Base-by-base conservation (phyloP, 2,329 filamentous ascomycete species). In the Aspergillus sclerotialis region DNA sequence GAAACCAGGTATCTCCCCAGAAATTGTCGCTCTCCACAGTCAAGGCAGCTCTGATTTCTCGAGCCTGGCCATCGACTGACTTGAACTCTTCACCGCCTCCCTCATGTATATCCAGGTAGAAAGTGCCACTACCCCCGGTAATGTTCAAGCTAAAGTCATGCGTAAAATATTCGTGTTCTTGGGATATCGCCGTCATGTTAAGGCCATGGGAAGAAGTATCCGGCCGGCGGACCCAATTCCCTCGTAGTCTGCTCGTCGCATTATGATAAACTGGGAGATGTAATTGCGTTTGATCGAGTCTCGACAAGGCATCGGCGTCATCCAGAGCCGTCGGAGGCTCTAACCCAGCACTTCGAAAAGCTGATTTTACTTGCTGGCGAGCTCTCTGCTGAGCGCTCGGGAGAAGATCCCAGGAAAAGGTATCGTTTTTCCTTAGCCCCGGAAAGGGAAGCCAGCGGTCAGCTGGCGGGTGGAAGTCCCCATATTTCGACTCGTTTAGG, bases 381-480 rank as follows among this genome's bases (percentile, higher is more conserved):
- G 80, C 84, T 44, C 75, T 74, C 39, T 79, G 64, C 53, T 76
- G 78, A 38, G 89, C 86, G 1, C 68, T 63, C 0, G 68, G 67
- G 14, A 95, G 66, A 37, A 87, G 71, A 21, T 80, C 74, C 89
- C 89, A 95, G 2, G 77, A 81, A 58, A 84, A 86, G 4, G 75
- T 78, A 61, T 94, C 84, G 13, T 78, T 73, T 30, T 77, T 66
- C 31, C 83, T 75, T 41, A 93, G 80, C 1, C 90, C 90, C 2
- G 84, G 84, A 33, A 94, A 66, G 48, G 87, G 86, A 39, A 88
- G 62, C 70, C 67, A 75, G 43, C 56, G 65, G 39, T 66, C 54
- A 7, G 61, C 52, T 18, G 40, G 41, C 13, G 65, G 56, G 49
- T 69, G 58, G 25, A 78, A 69, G 34, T 74, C 68, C 23, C 70